These are phyloP conservation scores for Lentinus polychrous DNA, from an alignment of 1,284 basidiomycete genomes.

Conservation along the genomic window DNA sequence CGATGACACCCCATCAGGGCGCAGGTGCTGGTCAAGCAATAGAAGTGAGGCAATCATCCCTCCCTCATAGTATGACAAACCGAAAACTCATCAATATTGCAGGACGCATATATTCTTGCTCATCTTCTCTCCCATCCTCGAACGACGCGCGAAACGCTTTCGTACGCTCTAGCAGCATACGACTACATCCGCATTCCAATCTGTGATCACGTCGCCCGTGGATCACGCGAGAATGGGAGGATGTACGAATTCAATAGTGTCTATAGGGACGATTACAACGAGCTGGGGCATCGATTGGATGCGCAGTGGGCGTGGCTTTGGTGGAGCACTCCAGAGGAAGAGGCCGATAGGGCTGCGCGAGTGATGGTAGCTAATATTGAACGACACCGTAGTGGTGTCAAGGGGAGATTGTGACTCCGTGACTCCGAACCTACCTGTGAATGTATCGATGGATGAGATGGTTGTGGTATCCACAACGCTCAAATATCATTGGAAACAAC, in stretches of 20 bases:
- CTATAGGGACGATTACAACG: constrained; percentile 26
- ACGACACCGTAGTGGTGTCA: too few species aligned
- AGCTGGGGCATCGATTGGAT: constrained; percentile 18
- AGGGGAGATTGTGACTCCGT: too few species aligned
- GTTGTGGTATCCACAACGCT: too few species aligned
- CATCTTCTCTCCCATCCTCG: constrained; percentile 37
- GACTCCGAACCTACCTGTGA: too few species aligned
- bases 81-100: neutral
- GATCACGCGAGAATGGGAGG: constrained; percentile 38
- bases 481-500: too few species aligned
- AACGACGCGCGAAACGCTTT: constrained; percentile 31
- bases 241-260: constrained; percentile 24
- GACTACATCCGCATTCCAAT: constrained; percentile 40
- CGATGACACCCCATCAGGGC: constrained; percentile 28
- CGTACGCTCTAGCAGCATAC: constrained; percentile 35
- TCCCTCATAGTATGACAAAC: neutral
- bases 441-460: too few species aligned
- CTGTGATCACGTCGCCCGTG: constrained; percentile 34
- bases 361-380: neutral
- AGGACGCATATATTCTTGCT: constrained; percentile 51
- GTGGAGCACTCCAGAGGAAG: constrained; percentile 16
- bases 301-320: constrained; percentile 23
- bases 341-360: constrained; percentile 8
- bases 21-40: constrained; percentile 30
- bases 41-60: constrained; percentile 18